Evolutionary conservation across 805 yeast genomes (phyloP), one percentile per base, ranked within the genome.

Genomic region (Zygotorulaspora florentina): DNA sequence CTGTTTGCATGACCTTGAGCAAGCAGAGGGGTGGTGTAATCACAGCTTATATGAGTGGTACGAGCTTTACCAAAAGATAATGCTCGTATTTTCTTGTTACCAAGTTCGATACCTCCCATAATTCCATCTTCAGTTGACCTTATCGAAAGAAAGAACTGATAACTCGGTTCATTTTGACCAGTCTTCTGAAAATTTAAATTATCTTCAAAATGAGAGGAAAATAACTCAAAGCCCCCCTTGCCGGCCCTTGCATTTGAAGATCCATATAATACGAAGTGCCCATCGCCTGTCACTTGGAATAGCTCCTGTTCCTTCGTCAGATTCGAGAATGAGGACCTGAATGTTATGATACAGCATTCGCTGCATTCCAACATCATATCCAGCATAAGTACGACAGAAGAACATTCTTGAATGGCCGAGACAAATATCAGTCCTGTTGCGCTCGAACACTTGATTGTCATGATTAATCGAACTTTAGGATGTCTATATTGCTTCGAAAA

Each of bases 181-280:
- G 16, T 13, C 37, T 18, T 35, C 10, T 46, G 48, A 11, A 39
- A 34, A 16, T 40, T 42, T 8, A 52, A 33, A 40, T 55, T 55
- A 38, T 52, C 55, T 12, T 27, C 41, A 18, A 43, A 30, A 9
- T 27, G 18, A 3, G 54, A 39, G 4, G 57, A 53, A 37, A 58
- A 60, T 8, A 58, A 35, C 35, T 59, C 62, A 39, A 59, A 53
- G 25, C 51, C 57, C 12, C 55, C 56, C 10, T 35, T 39, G 9
- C 48, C 48, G 23, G 35, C 40, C 12, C 43, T 39, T 2, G 41
- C 40, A 8, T 35, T 33, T 2, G 38, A 18, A 3, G 52, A 50
- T 8, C 66, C 66, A 46, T 62, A 62, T 12, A 55, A 31, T 3
- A 62, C 20, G 35, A 43, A 55, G 2, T 52, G 42, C 1, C 57